Base-by-base conservation (phyloP, 2,329 filamentous ascomycete species). In the Sordariomycetes sp. region DNA sequence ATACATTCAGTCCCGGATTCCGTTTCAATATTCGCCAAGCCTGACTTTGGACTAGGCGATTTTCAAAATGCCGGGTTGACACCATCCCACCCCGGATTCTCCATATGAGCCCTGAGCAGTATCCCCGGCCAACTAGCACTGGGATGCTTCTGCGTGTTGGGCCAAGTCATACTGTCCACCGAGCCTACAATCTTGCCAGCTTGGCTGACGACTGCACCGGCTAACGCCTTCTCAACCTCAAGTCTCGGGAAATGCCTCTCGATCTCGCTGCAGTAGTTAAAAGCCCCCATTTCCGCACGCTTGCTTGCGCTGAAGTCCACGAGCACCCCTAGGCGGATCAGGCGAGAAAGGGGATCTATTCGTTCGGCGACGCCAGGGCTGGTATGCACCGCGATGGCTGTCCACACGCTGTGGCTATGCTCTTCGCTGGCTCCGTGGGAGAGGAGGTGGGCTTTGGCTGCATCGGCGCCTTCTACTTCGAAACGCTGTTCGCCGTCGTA, bases 281-380 rank as follows among this genome's bases (percentile, higher is more conserved):
- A 18, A 3, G 32, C 33, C 10, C 30, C 40, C 11, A 37, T 8
- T 12, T 34, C n/a, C 3, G 21, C n/a, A 23, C 33, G n/a, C 14
- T 21, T 16, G 3, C 21, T 27, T 3, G 19, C 21, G 8, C 47
- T 45, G 36, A 60, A 61, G 36, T 60, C 57, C 7, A 43, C 42
- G 32, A 45, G 42, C 23, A 59, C 54, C 12, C 41, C 55, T 5
- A 53, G 39, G 9, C 57, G 38, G 11, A 60, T 36, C 9, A 53
- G 42, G 7, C 54, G 43, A 3, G 54, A 45, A 6, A 55, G 43
- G 9, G 55, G 46, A 34, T 52, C 49, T 21, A 59, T 49, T 6
- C 54, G 49, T 42, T 61, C 56, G 3, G 57, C 55, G 21, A 60
- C 54, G 1, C 56, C 57, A 0, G 47, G 43, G 29, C 48, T 57